Conservation (phyloP, 2,329 filamentous ascomycete genomes). For the Sclerotiophoma versabilis region DNA sequence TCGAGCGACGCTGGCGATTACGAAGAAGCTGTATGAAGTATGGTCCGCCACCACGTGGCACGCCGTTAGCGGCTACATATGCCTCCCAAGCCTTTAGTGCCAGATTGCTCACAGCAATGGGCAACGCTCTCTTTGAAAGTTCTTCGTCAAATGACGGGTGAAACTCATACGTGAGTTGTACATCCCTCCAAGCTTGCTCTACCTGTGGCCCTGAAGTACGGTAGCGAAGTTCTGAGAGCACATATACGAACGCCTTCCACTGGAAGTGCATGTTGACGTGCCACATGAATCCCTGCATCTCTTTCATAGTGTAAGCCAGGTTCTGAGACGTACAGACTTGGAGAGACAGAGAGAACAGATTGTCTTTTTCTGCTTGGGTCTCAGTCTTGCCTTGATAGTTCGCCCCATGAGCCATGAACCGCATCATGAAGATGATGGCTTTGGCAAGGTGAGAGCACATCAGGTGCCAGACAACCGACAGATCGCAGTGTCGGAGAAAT, state of each 20-base stretch:
- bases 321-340: slow-evolving; percentile 54
- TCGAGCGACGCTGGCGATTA: slow-evolving; percentile 5
- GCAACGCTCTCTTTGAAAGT: slow-evolving; percentile 48
- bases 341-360: slow-evolving; percentile 51
- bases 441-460: slow-evolving; percentile 55
- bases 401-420: slow-evolving; percentile 56
- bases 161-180: slow-evolving; percentile 54
- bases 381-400: slow-evolving; percentile 44
- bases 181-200: slow-evolving; percentile 54
- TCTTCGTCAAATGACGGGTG: slow-evolving; percentile 52
- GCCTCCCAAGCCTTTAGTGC: slow-evolving; percentile 56
- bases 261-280: slow-evolving; percentile 58
- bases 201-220: slow-evolving; percentile 35
- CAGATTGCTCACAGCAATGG: slow-evolving; percentile 53
- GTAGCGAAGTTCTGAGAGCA: slow-evolving; percentile 48
- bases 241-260: slow-evolving; percentile 61
- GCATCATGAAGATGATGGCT: slow-evolving; percentile 53
- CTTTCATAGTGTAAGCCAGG: slow-evolving; percentile 49
- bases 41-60: slow-evolving; percentile 24
- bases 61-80: slow-evolving; percentile 19
- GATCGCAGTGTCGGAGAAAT: slow-evolving; percentile 48
- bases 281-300: slow-evolving; percentile 54
- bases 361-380: slow-evolving; percentile 46
- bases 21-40: slow-evolving; percentile 33
- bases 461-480: slow-evolving; percentile 53